Conservation (phyloP, 805 yeast genomes). For the Candida ipomoeae region DNA sequence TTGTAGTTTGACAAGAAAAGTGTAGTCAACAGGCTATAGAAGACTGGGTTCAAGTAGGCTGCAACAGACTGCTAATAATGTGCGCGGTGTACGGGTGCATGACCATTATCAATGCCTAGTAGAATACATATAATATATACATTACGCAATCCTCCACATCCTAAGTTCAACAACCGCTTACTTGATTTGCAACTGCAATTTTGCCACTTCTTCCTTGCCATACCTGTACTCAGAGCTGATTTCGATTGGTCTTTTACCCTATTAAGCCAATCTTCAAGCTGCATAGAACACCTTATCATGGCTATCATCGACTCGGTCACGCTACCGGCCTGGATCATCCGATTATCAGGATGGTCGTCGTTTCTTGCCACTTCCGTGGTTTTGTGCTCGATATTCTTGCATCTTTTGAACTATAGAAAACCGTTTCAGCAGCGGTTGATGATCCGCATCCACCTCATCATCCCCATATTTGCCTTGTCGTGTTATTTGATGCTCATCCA, state of each 20-base stretch:
- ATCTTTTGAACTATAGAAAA: constrained; percentile 66
- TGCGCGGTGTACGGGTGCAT: neutral
- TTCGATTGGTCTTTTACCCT: neutral
- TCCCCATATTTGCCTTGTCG: constrained; percentile 74
- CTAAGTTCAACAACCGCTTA: neutral
- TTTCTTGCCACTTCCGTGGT: constrained; percentile 23
- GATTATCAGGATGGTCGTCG: constrained; percentile 20
- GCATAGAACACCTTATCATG: neutral
- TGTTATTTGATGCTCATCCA: constrained; percentile 56
- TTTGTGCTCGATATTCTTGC: constrained; percentile 26
- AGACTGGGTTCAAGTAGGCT: neutral
- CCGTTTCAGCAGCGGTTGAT: constrained; percentile 85
- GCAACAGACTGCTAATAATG: neutral
- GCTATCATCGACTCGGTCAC: neutral
- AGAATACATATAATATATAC: neutral
- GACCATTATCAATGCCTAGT: neutral
- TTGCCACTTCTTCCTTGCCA: neutral
- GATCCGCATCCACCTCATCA: constrained; percentile 74
- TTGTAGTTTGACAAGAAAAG: neutral
- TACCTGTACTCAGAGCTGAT: neutral
- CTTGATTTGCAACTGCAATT: neutral
- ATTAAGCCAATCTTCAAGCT: neutral
- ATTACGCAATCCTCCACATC: neutral
- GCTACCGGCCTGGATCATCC: constrained; percentile 21
- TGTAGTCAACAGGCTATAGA: no score